Base-by-base conservation (phyloP, 805 yeast genomes). In the Sugiyamaella americana region DNA sequence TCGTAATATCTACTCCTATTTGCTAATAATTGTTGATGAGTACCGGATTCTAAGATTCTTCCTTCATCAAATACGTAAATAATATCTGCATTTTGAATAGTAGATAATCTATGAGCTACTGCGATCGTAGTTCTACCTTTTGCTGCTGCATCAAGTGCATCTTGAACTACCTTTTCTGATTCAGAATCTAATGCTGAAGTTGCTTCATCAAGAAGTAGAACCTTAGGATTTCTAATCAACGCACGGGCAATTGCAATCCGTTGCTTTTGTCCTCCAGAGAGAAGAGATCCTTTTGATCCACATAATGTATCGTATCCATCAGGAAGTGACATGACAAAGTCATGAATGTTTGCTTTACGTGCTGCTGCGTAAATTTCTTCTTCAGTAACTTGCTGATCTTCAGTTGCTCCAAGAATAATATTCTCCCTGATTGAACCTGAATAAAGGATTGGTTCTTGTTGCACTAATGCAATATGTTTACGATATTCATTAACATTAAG, bases 71-170 rank as follows among this genome's bases (percentile, higher is more conserved):
- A 66, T 49, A 83, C 77, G 44, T 75, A 74, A 30, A 86, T 81
- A 44, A 70, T 69, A 43, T 78, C 74, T 0, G 94, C 80, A 51
- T 75, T 72, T 49, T 72, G 70, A 51, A 83, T 83, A 0, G 89
- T 82, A 50, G 78, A 77, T 67, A 87, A 70, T 54, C 95, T 71
- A 66, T 86, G 95, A 4, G 95, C 95, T 62, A 87, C 84, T 55
- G 94, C 87, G 53, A 86, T 69, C 35, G 87, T 82, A 2, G 95
- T 86, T 58, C 95, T 81, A 35, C 81, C 73, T 39, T 68, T 56
- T 53, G 87, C 86, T 51, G 86, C 91, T 17, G 65, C 71, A 20
- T 73, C 75, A 50, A 82, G 79, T 3, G 94, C 86, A 5, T 67
- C 57, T 63, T 86, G 95, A 47, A 87, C 86, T 58, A 78, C 78